phyloP scores from a whole-genome alignment of 1,284 basidiomycete genomes.

The Sanghuangporus sanghuang region DNA sequence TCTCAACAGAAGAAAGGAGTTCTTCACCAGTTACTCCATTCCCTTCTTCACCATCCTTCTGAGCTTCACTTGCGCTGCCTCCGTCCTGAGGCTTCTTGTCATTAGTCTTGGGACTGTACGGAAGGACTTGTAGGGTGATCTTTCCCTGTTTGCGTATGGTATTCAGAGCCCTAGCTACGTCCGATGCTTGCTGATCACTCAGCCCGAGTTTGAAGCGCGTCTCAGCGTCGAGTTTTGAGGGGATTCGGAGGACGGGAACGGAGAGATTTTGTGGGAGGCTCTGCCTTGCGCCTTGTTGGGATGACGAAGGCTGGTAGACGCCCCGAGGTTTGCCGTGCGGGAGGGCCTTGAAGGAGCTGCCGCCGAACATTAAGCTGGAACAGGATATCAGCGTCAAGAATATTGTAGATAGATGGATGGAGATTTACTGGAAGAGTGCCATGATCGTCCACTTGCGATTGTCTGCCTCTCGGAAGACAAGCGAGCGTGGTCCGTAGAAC shows the following conservation, averaged over 20 bases:
- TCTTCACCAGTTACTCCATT: not conserved
- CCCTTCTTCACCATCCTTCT: not conserved
- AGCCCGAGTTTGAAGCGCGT: too few relatives aligned
- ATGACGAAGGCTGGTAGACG: not conserved
- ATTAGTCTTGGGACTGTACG: too few relatives aligned
- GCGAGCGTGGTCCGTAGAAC: conserved; percentile 71
- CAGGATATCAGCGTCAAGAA: not conserved
- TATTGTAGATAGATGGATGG: not conserved
- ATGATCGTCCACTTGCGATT: conserved; percentile 95
- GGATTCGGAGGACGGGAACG: not conserved
- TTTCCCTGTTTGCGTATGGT: too few relatives aligned
- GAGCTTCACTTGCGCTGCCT: not conserved
- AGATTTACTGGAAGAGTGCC: conserved; percentile 77
- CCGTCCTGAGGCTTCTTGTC: not conserved
- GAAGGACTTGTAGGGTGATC: too few relatives aligned
- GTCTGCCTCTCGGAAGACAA: conserved; percentile 74
- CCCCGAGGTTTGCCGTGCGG: not conserved
- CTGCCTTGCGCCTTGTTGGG: not conserved
- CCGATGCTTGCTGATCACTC: too few relatives aligned
- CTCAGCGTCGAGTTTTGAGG: too few relatives aligned
- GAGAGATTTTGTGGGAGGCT: not conserved
- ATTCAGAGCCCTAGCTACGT: too few relatives aligned
- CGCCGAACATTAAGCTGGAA: not conserved
- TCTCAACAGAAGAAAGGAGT: not conserved
- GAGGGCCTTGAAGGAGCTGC: not conserved